These are phyloP conservation scores for Talaromyces sp. DNA, from an alignment of 2,329 filamentous ascomycete genomes.

Conservation along the genomic window DNA sequence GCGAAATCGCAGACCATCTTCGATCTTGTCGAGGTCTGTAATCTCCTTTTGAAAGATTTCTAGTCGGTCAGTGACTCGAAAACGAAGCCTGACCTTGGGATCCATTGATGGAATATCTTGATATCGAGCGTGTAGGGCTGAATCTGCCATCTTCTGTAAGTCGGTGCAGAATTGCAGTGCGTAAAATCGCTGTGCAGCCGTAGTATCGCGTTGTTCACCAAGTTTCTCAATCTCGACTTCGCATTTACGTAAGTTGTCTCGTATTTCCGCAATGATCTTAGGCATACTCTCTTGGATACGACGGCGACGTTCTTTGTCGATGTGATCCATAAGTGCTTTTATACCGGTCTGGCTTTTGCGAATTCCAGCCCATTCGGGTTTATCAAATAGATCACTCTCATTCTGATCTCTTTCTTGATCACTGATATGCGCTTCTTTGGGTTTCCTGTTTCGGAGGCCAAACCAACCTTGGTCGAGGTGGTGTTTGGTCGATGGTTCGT, in stretches of 20 bases:
- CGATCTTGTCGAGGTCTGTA: neutral
- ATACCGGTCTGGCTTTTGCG: constrained; percentile 16
- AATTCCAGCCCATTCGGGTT: constrained; percentile 14
- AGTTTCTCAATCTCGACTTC: constrained; percentile 3
- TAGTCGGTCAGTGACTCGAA: neutral
- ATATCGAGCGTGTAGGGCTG: constrained; percentile 18
- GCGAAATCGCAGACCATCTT: neutral
- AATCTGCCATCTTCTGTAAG: constrained; percentile 20
- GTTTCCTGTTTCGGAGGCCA: constrained; percentile 20
- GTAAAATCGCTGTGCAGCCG: constrained; percentile 15
- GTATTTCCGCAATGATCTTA: constrained; percentile 19
- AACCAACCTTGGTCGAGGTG: constrained; percentile 21
- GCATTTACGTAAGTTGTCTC: constrained; percentile 10
- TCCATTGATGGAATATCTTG: constrained; percentile 18
- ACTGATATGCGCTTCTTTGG: constrained; percentile 7
- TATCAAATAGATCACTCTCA: constrained; percentile 1
- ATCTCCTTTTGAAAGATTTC: neutral
- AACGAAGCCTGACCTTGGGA: constrained; percentile 10
- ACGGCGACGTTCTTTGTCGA: constrained; percentile 19
- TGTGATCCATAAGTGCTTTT: constrained; percentile 18
- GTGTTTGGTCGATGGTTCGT: constrained; percentile 18
- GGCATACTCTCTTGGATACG: constrained; percentile 20
- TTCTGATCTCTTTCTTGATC: constrained; percentile 18
- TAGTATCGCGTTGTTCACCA: constrained; percentile 3
- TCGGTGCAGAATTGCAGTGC: constrained; percentile 18